These are phyloP conservation scores for Penicillium occitanis DNA, from an alignment of 2,329 filamentous ascomycete species.

Conservation along the genomic window DNA sequence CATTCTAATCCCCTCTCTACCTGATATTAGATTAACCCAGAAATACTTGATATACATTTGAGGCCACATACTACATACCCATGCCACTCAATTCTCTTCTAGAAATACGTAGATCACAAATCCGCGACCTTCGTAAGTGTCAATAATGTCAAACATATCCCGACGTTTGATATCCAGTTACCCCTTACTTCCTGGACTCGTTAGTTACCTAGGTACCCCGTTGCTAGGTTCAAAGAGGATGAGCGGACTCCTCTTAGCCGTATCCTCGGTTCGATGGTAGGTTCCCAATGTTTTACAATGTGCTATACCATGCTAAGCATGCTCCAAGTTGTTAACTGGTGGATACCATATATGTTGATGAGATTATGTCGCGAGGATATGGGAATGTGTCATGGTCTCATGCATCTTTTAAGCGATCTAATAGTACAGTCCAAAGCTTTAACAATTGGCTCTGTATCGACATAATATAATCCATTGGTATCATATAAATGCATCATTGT, in stretches of 20 bases:
- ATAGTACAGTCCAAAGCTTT: neutral
- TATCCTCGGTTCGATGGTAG: neutral
- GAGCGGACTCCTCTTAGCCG: neutral
- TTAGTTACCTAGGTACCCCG: neutral
- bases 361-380: neutral
- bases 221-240: slow-evolving; percentile 7
- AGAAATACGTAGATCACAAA: neutral
- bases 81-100: neutral
- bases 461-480: neutral
- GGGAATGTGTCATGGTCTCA: neutral
- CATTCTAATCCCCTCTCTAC: neutral
- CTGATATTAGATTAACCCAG: too few species aligned
- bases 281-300: neutral
- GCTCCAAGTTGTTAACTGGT: neutral
- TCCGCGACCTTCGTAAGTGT: neutral
- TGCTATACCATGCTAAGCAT: neutral
- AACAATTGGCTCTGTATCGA: neutral
- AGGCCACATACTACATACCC: neutral
- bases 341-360: neutral
- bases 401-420: neutral
- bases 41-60: neutral
- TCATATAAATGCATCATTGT: slow-evolving; percentile 7
- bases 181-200: slow-evolving; percentile 9
- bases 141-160: neutral
- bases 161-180: neutral